Conservation (phyloP, 2,329 filamentous ascomycete species). For the Diaporthe sp. region DNA sequence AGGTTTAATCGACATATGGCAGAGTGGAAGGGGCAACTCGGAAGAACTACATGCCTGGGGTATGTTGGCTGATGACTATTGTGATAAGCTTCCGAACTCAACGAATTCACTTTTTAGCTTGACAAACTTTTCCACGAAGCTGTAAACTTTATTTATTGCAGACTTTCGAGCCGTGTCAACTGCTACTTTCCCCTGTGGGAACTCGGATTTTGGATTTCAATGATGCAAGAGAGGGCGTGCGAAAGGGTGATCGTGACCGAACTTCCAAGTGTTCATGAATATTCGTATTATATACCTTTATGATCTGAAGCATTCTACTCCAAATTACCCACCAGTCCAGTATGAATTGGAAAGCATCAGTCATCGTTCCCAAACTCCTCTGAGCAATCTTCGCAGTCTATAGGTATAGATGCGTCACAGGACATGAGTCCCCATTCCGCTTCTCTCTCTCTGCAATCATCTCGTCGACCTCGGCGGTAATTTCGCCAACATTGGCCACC, state of each 20-base stretch:
- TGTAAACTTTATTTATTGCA: background rate
- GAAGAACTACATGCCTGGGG: too few relatives aligned
- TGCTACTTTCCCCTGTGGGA: background rate
- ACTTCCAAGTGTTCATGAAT: too few relatives aligned
- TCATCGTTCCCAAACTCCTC: background rate
- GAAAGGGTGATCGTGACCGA: too few relatives aligned
- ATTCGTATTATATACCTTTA: background rate
- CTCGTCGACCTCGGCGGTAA: slow-evolving; percentile 22
- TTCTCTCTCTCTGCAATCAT: slow-evolving; percentile 33
- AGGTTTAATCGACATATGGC: background rate
- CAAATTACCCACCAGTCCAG: background rate
- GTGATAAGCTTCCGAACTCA: background rate
- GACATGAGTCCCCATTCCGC: slow-evolving; percentile 9
- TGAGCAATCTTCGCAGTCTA: background rate
- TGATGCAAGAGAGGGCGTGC: background rate
- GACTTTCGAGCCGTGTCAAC: background rate
- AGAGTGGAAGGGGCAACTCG: background rate
- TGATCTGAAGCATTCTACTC: background rate
- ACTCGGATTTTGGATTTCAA: background rate
- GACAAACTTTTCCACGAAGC: background rate
- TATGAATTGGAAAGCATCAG: background rate
- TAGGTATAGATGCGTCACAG: slow-evolving; percentile 26
- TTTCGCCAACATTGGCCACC: background rate
- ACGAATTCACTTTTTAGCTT: background rate
- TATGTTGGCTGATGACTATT: background rate